Evolutionary conservation across 2,329 filamentous ascomycete species (phyloP), one percentile per base, ranked within the genome.

Genomic region (Aspergillus calidoustus): DNA sequence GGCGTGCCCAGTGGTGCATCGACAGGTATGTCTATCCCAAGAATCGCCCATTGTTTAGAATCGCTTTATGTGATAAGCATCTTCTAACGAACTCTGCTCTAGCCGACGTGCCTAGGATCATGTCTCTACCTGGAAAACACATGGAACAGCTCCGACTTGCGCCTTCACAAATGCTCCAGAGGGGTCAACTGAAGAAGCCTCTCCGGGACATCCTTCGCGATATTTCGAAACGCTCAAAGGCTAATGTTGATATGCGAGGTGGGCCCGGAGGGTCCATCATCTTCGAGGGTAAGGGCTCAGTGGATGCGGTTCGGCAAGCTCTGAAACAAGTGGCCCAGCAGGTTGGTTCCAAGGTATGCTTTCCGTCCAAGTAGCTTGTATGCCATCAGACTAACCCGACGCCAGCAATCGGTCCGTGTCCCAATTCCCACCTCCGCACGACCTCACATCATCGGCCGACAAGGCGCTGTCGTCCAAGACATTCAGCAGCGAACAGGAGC

Each of bases 401-500:
- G 55, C 22, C 66, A 89, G 86, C 86, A 88, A 82, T 84, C 85
- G 56, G 84, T 91, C 72, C 89, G 88, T 66, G 87, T 98, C 53
- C 84, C 91, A 2, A 90, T 99, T 66, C 95, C 94, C 56, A 86
- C 89, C 53, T 94, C 92, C 44, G 87, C 92, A 23, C 89, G 93
- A 64, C 87, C 93, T 57, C 90, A 94, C 77, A 93, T 99, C 77
- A 98, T 99, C 75, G 96, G 95, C 69, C 93, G 92, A 74, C 89
- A 91, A 74, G 96, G 96, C 61, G 87, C 92, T 28, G 94, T 90
- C 64, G 96, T 99, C 76, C 94, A 96, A 80, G 86, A 90, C 51
- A 88, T 99, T 57, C 91, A 94, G 79, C 91, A 94, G 77, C 90
- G 91, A 77, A 95, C 93, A 3, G 93, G 94, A 64, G 94, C 95